Evolutionary conservation across 208 protist genomes (phyloP), one percentile per base, ranked within the genome.

Genomic region (Trypanosoma cruzi): DNA sequence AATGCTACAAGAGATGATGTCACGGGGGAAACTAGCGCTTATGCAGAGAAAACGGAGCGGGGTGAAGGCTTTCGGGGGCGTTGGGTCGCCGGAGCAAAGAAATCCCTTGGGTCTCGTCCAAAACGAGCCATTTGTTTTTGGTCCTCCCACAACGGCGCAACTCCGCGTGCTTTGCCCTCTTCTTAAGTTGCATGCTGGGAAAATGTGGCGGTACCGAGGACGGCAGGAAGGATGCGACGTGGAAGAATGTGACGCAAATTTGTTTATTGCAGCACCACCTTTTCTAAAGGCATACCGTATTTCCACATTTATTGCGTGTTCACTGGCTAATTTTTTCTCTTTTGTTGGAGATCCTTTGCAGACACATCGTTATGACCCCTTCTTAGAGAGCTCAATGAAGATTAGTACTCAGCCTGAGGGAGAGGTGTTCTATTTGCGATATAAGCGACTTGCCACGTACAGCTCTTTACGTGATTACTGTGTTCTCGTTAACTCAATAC

Each of bases 331-430:
- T n/a, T 78, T 78, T 42, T 46, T 48, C 44, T 29, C 11, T 32
- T 57, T 78, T 36, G 64, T 73, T 18, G 65, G 59, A 22, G 73
- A 78, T 37, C 64, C 73, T 10, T 26, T 55, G 44, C 71, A 70
- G 32, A 34, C 42, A 37, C 68, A 73, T 26, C 49, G 50, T 2
- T 73, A 68, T 26, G 68, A 73, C 28, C 29, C 58, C 7, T 62
- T 65, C 40, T 18, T 60, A 32, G 68, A 73, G 6, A 55, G 10
- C 6, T 37, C 40, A 1, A 62, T 4, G 1, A 11, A 67, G 1
- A 59, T 73, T 31, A 36, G 24, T 26, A 29, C 37, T 31, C 31
- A 29, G 44, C 50, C 61, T 16, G 68, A 54, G 18, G 60, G 59
- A 11, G 42, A 62, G n/a, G 60, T 53, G 1, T 18, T 73, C 16